A percentile compares a stretch with the other conserved stretches of the same genome.
Evolutionary conservation across 2,329 filamentous ascomycete species (phyloP).

Genomic region (Trichoderma afroharzianum): DNA sequence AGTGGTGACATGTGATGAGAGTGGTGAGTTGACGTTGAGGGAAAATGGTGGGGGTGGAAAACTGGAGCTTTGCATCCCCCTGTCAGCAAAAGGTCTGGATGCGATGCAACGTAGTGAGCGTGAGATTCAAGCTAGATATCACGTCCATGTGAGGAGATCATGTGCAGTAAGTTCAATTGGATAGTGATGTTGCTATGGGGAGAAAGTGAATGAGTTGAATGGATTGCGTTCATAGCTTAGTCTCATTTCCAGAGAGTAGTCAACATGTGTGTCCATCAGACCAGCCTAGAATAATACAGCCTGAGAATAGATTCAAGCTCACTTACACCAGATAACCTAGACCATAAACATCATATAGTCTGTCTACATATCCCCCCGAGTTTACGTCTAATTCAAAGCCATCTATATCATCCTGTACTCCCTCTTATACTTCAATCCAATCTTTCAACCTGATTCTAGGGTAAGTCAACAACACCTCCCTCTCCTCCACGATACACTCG

Average conservation of each 20-base stretch:
- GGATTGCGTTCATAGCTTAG: neutral
- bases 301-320: neutral
- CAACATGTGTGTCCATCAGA: neutral
- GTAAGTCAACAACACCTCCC: neutral
- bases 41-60: neutral
- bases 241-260: neutral
- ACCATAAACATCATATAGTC: accelerated
- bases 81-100: neutral
- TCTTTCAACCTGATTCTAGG: neutral
- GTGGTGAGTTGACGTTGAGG: neutral
- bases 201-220: neutral
- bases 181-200: neutral
- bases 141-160: neutral
- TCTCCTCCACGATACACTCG: neutral
- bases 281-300: neutral
- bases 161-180: neutral
- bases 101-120: neutral
- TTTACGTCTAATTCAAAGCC: neutral
- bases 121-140: neutral
- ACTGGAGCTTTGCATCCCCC: neutral
- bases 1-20: neutral
- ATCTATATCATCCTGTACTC: neutral
- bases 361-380: neutral
- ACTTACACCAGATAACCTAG: neutral
- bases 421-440: neutral